Percentiles rank a stretch among this genome's conserved stretches.
These are phyloP conservation scores for Sporothrix mexicana DNA, from an alignment of 2,329 filamentous ascomycete genomes.

Conservation along the genomic window DNA sequence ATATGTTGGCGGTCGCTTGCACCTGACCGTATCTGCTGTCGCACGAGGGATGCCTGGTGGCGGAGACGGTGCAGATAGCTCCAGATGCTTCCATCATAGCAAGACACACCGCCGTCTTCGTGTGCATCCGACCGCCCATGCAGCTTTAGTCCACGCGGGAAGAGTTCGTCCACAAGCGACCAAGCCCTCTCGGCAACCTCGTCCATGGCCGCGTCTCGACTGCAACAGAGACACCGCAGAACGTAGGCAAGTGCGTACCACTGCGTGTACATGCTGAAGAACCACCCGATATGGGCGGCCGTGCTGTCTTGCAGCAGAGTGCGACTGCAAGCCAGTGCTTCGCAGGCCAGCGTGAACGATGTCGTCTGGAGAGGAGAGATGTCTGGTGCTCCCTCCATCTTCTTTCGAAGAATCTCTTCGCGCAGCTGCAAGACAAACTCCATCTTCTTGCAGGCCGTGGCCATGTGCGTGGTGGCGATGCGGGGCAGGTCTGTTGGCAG, in stretches of 20 bases:
- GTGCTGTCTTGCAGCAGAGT: not conserved
- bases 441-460: constrained; percentile 30
- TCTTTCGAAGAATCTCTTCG: not conserved
- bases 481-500: not conserved
- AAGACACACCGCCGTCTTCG: not conserved
- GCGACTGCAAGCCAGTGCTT: not conserved
- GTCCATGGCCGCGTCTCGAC: not conserved
- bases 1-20: not conserved
- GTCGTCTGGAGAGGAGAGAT: not conserved
- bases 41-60: not conserved
- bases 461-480: constrained; percentile 21
- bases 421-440: constrained; percentile 29
- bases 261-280: constrained; percentile 29
- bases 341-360: constrained; percentile 13
- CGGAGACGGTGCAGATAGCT: constrained; percentile 12
- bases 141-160: constrained; percentile 1
- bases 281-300: not conserved
- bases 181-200: not conserved
- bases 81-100: constrained; percentile 24
- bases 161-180: constrained; percentile 8
- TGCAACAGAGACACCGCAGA: constrained; percentile 23
- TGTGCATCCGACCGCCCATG: not conserved
- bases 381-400: not conserved
- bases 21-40: not conserved
- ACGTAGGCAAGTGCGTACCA: constrained; percentile 30